phyloP scores from a whole-genome alignment of 2,329 filamentous ascomycete genomes.

The Ceratocystis cacaofunesta region DNA sequence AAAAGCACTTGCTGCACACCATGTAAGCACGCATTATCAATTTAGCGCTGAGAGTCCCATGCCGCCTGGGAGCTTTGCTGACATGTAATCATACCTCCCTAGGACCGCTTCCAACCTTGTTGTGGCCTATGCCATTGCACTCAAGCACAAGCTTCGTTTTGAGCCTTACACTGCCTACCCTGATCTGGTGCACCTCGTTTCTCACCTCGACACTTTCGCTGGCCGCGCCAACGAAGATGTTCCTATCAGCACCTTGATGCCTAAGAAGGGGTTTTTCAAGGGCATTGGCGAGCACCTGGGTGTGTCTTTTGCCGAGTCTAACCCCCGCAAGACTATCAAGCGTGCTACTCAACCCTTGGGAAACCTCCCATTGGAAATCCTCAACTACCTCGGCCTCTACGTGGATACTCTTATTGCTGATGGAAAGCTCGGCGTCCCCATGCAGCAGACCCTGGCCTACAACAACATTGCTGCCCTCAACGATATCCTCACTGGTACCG shows the following conservation, averaged over 20 bases:
- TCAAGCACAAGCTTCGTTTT: constrained; percentile 74
- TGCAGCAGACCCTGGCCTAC: constrained; percentile 46
- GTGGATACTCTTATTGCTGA: constrained; percentile 45
- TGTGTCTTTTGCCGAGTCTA: constrained; percentile 59
- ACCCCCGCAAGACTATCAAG: constrained; percentile 67
- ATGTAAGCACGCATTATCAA: constrained; percentile 9
- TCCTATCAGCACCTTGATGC: constrained; percentile 22
- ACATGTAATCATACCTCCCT: neutral
- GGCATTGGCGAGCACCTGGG: constrained; percentile 57
- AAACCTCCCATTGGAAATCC: constrained; percentile 70
- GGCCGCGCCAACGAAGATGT: constrained; percentile 34
- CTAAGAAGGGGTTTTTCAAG: constrained; percentile 43
- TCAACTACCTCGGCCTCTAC: constrained; percentile 55
- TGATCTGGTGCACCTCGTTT: constrained; percentile 54
- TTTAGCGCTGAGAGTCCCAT: too few species aligned
- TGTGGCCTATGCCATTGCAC: constrained; percentile 57
- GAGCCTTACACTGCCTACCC: constrained; percentile 67
- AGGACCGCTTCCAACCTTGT: constrained; percentile 58
- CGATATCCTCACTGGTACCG: constrained; percentile 56
- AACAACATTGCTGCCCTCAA: constrained; percentile 49
- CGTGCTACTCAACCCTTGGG: constrained; percentile 56
- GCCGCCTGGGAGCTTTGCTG: neutral
- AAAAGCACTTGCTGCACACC: constrained; percentile 19
- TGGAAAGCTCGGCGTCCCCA: constrained; percentile 39
- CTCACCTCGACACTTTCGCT: constrained; percentile 63